Evolutionary conservation across 257 asterid genomes (phyloP), one percentile per base, ranked within the genome.

Genomic region (Orobanche coerulescens): DNA sequence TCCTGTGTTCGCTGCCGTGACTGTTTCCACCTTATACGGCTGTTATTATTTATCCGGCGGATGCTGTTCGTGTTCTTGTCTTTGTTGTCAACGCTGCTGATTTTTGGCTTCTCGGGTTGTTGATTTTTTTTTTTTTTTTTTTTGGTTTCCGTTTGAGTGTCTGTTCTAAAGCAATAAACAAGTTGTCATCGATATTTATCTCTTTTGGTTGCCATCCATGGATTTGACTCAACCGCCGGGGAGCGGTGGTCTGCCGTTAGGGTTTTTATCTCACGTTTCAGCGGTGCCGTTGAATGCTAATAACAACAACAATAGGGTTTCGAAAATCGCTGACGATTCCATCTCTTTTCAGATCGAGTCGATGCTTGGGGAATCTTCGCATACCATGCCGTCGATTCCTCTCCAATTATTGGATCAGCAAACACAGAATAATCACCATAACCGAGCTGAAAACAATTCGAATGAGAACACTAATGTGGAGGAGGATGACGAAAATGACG

Each of bases 401-500:
- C 94, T 81, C 18, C 96, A 82, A 53, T 55, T 82, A 73, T 49
- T 81, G 92, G 96, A 82, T 52, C 78, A 69, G 71, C 79, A 76
- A 58, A 58, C 61, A n/a, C 80, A 84, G 68, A 66, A 53, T 62
- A 71, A 58, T 65, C 61, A 13, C 12, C 15, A 23, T 10, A 55
- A 9, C 5, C 61, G 43, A 7, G 70, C 47, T 1, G 73, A 55
- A 14, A 33, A 31, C 31, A 43, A 24, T 26, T 71, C 53, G 20
- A 54, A 28, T 36, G 76, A 43, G 20, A 64, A 40, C 62, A 49
- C 65, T 1, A 63, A 0, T 4, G 31, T n/a, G 1, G 75, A 71
- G 50, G 70, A 68, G 2, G 80, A 73, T 6, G 82, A 72, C 3
- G 86, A 71, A 3, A 70, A 71, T 2, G 61, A 67, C 5, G 82